Conservation (phyloP, 139 green algal species). For the Deuterostichococcus epilithicus region DNA sequence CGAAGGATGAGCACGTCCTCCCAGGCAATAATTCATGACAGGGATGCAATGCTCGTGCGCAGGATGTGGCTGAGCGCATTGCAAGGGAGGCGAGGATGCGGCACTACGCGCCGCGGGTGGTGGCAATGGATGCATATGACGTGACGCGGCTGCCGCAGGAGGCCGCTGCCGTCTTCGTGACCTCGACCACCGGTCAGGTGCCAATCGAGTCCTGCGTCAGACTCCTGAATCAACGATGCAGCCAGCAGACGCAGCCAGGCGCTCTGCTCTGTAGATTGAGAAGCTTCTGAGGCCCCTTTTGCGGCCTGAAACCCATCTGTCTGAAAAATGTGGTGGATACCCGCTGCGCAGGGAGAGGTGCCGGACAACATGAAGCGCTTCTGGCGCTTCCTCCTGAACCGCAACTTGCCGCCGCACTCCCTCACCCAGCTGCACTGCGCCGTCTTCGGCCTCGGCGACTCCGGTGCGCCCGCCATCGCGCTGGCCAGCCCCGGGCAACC, state of each 20-base stretch:
- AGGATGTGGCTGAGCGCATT: conserved; percentile 91
- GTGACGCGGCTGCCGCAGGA: conserved; percentile 56
- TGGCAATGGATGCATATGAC: conserved; percentile 73
- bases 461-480: conserved; percentile 18
- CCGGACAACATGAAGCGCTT: conserved; percentile 85
- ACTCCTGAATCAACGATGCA: no score
- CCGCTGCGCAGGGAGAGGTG: conserved; percentile 65
- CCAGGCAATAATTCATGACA: not conserved
- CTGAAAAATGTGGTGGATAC: not conserved
- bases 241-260: no score
- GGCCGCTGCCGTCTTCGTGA: conserved; percentile 64
- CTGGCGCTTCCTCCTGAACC: conserved; percentile 89
- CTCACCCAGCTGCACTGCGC: conserved; percentile 52
- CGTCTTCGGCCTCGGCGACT: conserved; percentile 96
- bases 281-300: no score
- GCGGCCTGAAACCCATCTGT: no score
- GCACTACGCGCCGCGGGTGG: conserved; percentile 37
- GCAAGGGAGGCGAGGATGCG: conserved; percentile 57
- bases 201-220: no score
- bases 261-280: no score
- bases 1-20: not conserved
- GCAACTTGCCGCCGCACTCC: conserved; percentile 62
- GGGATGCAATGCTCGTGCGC: not conserved
- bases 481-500: not conserved
- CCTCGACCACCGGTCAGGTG: conserved; percentile 81